A percentile compares a stretch with the other conserved stretches of the same genome.
Conservation (phyloP, 2,329 filamentous ascomycete species). For the Pleoardoris graminearum region DNA sequence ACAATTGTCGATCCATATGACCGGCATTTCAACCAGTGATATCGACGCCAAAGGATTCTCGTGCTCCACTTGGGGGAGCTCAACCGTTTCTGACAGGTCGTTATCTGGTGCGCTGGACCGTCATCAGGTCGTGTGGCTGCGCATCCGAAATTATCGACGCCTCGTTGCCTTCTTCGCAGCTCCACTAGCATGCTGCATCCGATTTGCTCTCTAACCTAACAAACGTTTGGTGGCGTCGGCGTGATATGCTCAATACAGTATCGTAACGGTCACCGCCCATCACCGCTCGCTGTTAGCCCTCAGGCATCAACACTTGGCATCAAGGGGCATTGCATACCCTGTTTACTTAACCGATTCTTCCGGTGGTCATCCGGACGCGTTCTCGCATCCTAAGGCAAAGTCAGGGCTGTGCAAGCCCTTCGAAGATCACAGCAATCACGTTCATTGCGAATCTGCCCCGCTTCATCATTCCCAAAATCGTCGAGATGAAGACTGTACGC, state of each 20-base stretch:
- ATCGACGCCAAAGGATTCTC: slow-evolving; percentile 4
- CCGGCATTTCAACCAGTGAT: too few species aligned
- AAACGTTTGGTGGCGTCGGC: slow-evolving; percentile 3
- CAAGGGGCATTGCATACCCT: slow-evolving; percentile 4
- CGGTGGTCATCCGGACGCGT: slow-evolving; percentile 2
- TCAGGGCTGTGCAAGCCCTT: neutral
- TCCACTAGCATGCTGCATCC: neutral
- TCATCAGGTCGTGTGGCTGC: slow-evolving; percentile 1
- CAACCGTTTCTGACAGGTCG: slow-evolving; percentile 1
- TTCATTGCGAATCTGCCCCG: too few species aligned
- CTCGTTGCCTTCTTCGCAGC: slow-evolving; percentile 7
- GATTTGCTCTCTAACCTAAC: slow-evolving; percentile 4
- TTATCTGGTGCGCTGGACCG: neutral
- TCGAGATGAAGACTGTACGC: too few species aligned
- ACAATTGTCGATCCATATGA: too few species aligned
- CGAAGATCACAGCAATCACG: neutral
- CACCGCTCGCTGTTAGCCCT: neutral
- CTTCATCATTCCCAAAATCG: too few species aligned
- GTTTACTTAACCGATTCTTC: neutral
- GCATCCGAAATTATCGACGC: neutral
- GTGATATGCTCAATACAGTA: slow-evolving; percentile 3
- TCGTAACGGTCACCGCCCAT: slow-evolving; percentile 5
- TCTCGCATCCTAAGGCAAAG: neutral
- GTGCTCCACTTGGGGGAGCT: slow-evolving; percentile 2
- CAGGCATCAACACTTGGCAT: slow-evolving; percentile 6